phyloP scores from a whole-genome alignment of 371 early-diverging fungal species.

The Dichotomocladium elegans region DNA sequence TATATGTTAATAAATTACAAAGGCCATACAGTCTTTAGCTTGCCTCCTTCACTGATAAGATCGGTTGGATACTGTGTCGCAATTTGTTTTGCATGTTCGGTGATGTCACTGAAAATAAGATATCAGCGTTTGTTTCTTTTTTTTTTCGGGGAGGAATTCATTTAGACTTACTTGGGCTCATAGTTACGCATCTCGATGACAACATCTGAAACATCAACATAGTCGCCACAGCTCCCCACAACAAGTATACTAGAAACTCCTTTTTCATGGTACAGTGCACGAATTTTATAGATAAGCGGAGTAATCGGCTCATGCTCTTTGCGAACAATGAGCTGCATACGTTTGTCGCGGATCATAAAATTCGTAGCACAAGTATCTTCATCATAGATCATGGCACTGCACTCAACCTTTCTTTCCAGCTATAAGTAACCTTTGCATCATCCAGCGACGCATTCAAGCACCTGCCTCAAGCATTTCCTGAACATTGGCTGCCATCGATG shows the following conservation, averaged over 20 bases:
- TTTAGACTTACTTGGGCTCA: constrained; percentile 8
- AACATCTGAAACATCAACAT: constrained; percentile 46
- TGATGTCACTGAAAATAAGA: constrained; percentile 29
- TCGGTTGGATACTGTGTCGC: constrained; percentile 22
- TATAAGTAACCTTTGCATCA: too few species aligned
- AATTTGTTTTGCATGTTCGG: constrained; percentile 30
- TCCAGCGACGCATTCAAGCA: too few species aligned
- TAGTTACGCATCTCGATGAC: constrained; percentile 48
- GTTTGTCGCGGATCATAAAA: constrained; percentile 49
- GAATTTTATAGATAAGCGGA: constrained; percentile 44
- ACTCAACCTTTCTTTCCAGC: not conserved
- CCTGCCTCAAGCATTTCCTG: constrained; percentile 47
- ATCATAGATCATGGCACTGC: constrained; percentile 36
- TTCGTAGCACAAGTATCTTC: constrained; percentile 62
- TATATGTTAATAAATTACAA: too few species aligned
- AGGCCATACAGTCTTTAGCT: not conserved
- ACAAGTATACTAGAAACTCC: constrained; percentile 42
- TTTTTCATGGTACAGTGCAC: constrained; percentile 25
- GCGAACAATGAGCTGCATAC: constrained; percentile 47
- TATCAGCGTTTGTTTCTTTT: too few species aligned
- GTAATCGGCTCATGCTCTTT: constrained; percentile 50
- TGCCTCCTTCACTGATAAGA: constrained; percentile 13
- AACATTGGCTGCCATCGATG: constrained; percentile 56
- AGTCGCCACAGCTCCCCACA: constrained; percentile 57
- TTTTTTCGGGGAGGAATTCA: too few species aligned